A percentile compares a stretch with the other conserved stretches of the same genome.
phyloP scores from a whole-genome alignment of 345 rosid genomes.

The Syzygium jambos region DNA sequence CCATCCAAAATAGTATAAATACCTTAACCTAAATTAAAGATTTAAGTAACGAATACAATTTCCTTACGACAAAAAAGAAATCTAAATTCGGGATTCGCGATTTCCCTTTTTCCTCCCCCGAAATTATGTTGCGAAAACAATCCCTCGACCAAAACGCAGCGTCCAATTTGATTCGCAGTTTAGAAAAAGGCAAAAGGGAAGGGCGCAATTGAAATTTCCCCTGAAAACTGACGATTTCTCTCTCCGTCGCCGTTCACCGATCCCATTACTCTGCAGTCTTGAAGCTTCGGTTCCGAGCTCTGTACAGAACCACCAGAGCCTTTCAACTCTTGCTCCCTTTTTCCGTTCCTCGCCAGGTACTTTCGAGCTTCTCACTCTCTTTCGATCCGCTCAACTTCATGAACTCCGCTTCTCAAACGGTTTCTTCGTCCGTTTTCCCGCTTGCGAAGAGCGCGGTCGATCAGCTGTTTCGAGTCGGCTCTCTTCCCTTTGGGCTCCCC shows the following conservation, averaged over 20 bases:
- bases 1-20: neutral
- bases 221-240: neutral
- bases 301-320: neutral
- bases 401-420: neutral
- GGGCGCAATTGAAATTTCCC: neutral
- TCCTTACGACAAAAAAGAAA: too few species aligned
- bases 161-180: neutral
- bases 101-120: neutral
- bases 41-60: too few species aligned
- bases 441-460: neutral
- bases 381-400: neutral
- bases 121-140: neutral
- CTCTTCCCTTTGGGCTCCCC: neutral
- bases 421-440: neutral
- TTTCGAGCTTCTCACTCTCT: neutral
- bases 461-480: neutral
- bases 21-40: rapidly evolving
- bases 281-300: neutral
- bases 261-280: neutral
- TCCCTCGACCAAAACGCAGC: neutral
- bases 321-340: neutral
- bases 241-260: neutral
- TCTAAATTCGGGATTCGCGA: neutral
- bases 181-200: neutral
- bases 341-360: neutral